Conservation (phyloP, 2,329 filamentous ascomycete genomes). For the Juglanconis oblonga region DNA sequence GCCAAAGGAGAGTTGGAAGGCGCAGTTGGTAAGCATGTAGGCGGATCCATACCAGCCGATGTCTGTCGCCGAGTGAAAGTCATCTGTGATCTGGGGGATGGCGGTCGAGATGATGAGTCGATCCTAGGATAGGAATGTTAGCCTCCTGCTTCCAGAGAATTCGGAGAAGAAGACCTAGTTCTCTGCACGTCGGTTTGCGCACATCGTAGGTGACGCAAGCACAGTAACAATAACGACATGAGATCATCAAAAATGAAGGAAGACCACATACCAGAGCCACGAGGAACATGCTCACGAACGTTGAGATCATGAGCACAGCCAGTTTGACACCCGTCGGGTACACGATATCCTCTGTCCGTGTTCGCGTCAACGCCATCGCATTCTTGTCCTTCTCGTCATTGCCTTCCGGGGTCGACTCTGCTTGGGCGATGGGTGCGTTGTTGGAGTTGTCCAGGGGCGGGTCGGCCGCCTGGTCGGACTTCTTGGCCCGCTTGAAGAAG, state of each 20-base stretch:
- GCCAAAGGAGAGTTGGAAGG: conserved; percentile 39
- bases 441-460: neutral
- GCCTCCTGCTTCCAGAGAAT: neutral
- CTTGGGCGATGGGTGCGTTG: neutral
- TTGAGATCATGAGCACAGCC: conserved; percentile 30
- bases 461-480: conserved; percentile 7
- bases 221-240: too few species aligned
- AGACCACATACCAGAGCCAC: conserved; percentile 30
- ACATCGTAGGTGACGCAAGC: too few species aligned
- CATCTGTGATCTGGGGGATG: conserved; percentile 37
- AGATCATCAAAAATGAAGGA: neutral
- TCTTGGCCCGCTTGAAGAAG: conserved; percentile 15
- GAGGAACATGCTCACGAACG: conserved; percentile 36
- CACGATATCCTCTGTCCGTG: conserved; percentile 25
- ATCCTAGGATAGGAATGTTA: conserved; percentile 23
- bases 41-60: conserved; percentile 40
- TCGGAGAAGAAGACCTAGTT: too few species aligned
- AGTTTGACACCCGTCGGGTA: conserved; percentile 33
- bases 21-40: conserved; percentile 34
- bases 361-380: conserved; percentile 17
- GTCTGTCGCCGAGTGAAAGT: conserved; percentile 35
- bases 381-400: conserved; percentile 4
- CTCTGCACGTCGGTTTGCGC: too few species aligned
- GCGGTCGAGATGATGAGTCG: conserved; percentile 36
- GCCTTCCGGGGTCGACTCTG: neutral